Evolutionary conservation across 139 green algal species (phyloP), one percentile per base, ranked within the genome.

Genomic region (Pseudopediastrum boryanum): DNA sequence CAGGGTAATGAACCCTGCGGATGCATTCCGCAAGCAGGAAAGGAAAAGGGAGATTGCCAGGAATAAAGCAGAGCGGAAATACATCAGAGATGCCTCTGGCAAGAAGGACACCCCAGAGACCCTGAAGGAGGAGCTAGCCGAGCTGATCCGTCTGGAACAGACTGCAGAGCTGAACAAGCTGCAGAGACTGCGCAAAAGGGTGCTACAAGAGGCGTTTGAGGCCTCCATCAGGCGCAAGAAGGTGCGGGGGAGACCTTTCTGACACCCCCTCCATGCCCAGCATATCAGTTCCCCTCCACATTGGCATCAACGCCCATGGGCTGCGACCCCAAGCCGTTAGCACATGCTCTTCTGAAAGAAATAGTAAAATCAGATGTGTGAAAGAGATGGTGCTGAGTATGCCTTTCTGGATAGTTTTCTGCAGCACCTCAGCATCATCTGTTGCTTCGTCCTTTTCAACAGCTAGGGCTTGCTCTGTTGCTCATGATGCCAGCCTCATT

Each of bases 51-150:
- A 98, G 83, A 89, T 97, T 31, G 51, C 70, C 19, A 77, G 92
- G 21, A 97, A 97, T 75, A 97, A 95, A 77, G 88, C 94, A 46
- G 94, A 97, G 87, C 82, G 93, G 4, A 90, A 94, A 62, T 92
- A 94, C 64, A 90, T 94, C 23, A 76, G 93, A 0, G 92, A 95
- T 33, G 91, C 89, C 0, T 75, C 75, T 29, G 75, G 63, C n/a
- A 80, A 86, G 52, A 84, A 85, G 23, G 82, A 88, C 42, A 79
- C 92, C 27, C 81, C 87, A 2, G 84, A 90, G 56, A 74, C 87
- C 19, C 86, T 92, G 29, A 91, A 88, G 69, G 50, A 80, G 43
- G 79, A 96, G 83, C 82, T 96, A 38, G 85, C 92, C 72, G 86
- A 93, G 82, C 80, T 97, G 41, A 81, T 97, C 16, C 84, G 89